A percentile compares a stretch with the other conserved stretches of the same genome.
These are phyloP conservation scores for Chlorophyllum brunneum DNA, from an alignment of 768 basidiomycete genomes.

Conservation along the genomic window DNA sequence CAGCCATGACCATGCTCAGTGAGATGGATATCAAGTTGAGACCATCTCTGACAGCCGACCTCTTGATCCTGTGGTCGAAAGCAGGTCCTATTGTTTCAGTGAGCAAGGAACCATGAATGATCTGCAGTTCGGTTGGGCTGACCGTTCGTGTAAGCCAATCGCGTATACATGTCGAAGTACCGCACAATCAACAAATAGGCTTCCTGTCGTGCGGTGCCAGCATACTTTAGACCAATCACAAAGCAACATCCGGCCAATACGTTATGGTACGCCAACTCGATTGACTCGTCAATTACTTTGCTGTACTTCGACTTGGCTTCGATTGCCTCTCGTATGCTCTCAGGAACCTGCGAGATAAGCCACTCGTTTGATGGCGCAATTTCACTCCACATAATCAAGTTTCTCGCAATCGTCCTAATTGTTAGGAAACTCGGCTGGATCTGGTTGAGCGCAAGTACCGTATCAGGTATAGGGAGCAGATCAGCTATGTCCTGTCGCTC, in stretches of 20 bases:
- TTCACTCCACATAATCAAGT: conserved; percentile 83
- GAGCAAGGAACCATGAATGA: neutral
- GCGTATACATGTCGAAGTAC: conserved; percentile 77
- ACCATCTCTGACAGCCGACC: conserved; percentile 83
- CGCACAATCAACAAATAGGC: conserved; percentile 81
- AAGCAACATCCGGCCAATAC: conserved; percentile 91
- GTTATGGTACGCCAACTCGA: conserved; percentile 89
- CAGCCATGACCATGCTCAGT: conserved; percentile 93
- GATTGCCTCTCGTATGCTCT: conserved; percentile 56
- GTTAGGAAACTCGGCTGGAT: conserved; percentile 88
- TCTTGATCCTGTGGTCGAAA: conserved; percentile 86
- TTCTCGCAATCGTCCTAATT: conserved; percentile 70
- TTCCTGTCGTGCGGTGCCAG: conserved; percentile 88
- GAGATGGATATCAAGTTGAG: conserved; percentile 85
- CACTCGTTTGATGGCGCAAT: conserved; percentile 73
- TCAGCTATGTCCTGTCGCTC: conserved; percentile 83
- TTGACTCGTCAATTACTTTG: conserved; percentile 57
- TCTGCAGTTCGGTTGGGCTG: conserved; percentile 19
- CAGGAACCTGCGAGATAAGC: conserved; percentile 68
- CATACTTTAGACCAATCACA: conserved; percentile 87
- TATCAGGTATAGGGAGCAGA: conserved; percentile 79
- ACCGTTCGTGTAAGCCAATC: conserved; percentile 68
- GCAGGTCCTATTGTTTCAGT: conserved; percentile 51
- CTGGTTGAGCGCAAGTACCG: conserved; percentile 72
- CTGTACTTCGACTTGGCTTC: conserved; percentile 45